Conservation (phyloP, 371 early-diverging fungal species). For the Lichtheimia ornata region DNA sequence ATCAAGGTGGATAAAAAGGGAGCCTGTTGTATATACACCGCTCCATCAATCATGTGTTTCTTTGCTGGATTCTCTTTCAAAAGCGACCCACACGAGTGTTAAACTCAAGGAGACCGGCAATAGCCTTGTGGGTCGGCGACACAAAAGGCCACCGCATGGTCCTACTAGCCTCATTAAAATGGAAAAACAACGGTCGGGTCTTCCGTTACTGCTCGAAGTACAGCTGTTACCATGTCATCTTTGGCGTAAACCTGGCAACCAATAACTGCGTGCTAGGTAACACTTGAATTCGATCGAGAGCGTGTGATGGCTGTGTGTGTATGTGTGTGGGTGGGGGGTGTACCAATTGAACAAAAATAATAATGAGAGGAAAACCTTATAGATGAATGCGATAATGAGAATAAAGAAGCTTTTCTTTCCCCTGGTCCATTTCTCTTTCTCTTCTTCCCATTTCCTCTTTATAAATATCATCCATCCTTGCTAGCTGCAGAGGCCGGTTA, state of each 20-base stretch:
- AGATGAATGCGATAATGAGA: constrained; percentile 16
- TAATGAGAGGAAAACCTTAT: not conserved
- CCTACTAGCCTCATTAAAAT: constrained; percentile 7
- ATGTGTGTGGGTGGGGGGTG: not conserved
- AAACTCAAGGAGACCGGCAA: no score
- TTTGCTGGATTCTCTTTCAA: no score
- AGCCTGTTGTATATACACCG: no score
- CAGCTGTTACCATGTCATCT: not conserved
- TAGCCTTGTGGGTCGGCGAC: constrained; percentile 1
- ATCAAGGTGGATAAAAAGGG: no score
- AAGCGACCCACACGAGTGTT: no score
- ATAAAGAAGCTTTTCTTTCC: constrained; percentile 15
- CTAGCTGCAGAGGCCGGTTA: no score
- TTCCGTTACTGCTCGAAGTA: not conserved
- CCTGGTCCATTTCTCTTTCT: constrained; percentile 1
- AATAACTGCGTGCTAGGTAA: not conserved
- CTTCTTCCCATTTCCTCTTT: not conserved
- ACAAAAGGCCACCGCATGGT: constrained; percentile 11
- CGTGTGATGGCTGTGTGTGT: not conserved
- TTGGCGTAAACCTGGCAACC: constrained; percentile 6
- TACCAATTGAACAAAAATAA: not conserved
- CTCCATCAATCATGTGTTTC: no score
- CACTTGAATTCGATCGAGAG: not conserved
- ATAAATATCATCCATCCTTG: not conserved
- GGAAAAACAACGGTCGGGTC: constrained; percentile 8